Evolutionary conservation across 495 filamentous ascomycete species (phyloP).

Genomic region (Hypoxylon subgilvum): DNA sequence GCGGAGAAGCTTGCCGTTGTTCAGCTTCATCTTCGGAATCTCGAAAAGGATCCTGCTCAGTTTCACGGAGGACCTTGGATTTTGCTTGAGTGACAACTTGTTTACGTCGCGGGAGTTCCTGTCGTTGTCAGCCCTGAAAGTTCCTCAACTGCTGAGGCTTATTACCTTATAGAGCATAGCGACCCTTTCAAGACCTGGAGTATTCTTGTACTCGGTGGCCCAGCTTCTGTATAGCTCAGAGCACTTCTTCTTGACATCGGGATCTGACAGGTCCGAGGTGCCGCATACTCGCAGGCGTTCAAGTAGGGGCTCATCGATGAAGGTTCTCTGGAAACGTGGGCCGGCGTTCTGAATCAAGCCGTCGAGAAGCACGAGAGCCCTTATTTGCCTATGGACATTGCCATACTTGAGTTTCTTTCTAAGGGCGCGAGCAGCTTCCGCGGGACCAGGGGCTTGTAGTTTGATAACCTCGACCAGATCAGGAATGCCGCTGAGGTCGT

Average conservation of each 20-base stretch:
- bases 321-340: conserved; percentile 81
- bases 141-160: neutral
- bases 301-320: conserved; percentile 90
- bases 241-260: conserved; percentile 83
- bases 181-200: conserved; percentile 79
- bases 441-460: conserved; percentile 84
- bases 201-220: conserved; percentile 81
- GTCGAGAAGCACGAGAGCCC: conserved; percentile 89
- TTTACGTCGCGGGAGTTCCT: conserved; percentile 62
- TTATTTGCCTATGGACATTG: conserved; percentile 85
- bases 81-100: conserved; percentile 69
- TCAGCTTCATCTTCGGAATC: conserved; percentile 65
- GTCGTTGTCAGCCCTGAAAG: conserved; percentile 2
- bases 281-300: conserved; percentile 89
- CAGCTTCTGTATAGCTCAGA: conserved; percentile 85
- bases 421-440: conserved; percentile 88
- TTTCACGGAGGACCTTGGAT: conserved; percentile 81
- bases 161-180: conserved; percentile 75
- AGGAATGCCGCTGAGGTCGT: conserved; percentile 89
- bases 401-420: conserved; percentile 99
- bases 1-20: conserved; percentile 18
- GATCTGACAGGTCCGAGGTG: conserved; percentile 83
- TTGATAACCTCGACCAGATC: conserved; percentile 93
- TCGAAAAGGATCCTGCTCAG: conserved; percentile 65
- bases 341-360: conserved; percentile 94